Conservation (phyloP, 2,329 filamentous ascomycete species). For the Calonectria montana region DNA sequence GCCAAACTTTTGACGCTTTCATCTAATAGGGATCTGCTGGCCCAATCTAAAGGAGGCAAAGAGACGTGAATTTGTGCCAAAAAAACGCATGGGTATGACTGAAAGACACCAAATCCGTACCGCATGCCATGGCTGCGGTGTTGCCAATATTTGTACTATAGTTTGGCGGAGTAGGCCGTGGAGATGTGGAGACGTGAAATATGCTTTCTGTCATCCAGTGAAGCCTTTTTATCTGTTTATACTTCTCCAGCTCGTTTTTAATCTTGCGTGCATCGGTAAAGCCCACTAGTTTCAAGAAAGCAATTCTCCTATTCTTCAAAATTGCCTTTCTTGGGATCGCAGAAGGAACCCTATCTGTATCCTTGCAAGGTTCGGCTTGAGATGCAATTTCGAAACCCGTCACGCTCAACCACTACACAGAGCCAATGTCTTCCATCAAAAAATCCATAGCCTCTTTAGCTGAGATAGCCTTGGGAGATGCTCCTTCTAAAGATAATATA, state of each 20-base stretch:
- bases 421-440: no score
- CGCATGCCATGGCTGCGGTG: no score
- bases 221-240: constrained; percentile 22
- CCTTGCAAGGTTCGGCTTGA: constrained; percentile 12
- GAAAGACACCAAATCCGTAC: neutral
- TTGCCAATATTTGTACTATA: no score
- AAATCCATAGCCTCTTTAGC: no score
- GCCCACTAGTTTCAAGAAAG: constrained; percentile 25
- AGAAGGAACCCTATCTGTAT: neutral
- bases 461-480: no score
- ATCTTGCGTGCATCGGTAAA: constrained; percentile 14
- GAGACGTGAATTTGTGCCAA: neutral
- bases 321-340: constrained; percentile 18
- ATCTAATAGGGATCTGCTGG: neutral
- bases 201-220: constrained; percentile 8
- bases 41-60: neutral
- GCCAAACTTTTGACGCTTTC: neutral
- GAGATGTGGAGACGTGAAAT: constrained; percentile 28
- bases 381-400: no score
- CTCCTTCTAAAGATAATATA: no score
- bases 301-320: neutral
- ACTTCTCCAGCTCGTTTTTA: constrained; percentile 24
- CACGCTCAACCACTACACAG: no score
- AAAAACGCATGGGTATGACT: neutral
- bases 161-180: no score